A percentile compares a stretch with the other conserved stretches of the same genome.
Evolutionary conservation across 1,284 basidiomycete species (phyloP).

Genomic region (Xanthoconium separans): DNA sequence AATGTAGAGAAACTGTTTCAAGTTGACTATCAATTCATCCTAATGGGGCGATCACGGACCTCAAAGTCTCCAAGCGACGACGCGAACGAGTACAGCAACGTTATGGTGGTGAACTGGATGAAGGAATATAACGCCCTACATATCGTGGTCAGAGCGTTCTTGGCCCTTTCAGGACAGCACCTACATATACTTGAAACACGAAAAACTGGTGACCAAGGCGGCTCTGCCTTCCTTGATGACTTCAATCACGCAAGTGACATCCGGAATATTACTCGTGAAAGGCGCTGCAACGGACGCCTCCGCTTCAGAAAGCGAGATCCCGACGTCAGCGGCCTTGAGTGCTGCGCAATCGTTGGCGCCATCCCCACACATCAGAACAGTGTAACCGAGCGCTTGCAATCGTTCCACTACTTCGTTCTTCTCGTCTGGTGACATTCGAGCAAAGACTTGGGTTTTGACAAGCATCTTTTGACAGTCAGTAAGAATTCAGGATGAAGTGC

Average conservation of each 20-base stretch:
- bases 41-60: conserved; percentile 43
- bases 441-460: conserved; percentile 97
- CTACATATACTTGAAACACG: conserved; percentile 99
- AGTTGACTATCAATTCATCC: conserved; percentile 7
- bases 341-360: conserved; percentile 99
- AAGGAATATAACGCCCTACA: conserved; percentile 85
- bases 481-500: background rate
- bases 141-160: conserved; percentile 7
- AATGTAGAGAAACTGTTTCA: conserved; percentile 87
- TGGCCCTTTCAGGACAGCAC: conserved; percentile 29
- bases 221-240: conserved; percentile 96
- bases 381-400: conserved; percentile 91
- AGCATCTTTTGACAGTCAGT: conserved; percentile 70
- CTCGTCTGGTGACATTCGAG: conserved; percentile 99
- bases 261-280: conserved; percentile 92
- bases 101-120: conserved; percentile 88
- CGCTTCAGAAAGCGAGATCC: conserved; percentile 94
- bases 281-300: conserved; percentile 99
- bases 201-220: conserved; percentile 96
- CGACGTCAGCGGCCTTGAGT: conserved; percentile 97
- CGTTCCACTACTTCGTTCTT: conserved; percentile 99
- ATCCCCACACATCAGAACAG: conserved; percentile 97
- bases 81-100: conserved; percentile 93
- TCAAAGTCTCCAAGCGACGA: conserved; percentile 97
- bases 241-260: conserved; percentile 95